These are phyloP conservation scores for Trametopsis cervina DNA, from an alignment of 768 basidiomycete genomes.

Conservation along the genomic window DNA sequence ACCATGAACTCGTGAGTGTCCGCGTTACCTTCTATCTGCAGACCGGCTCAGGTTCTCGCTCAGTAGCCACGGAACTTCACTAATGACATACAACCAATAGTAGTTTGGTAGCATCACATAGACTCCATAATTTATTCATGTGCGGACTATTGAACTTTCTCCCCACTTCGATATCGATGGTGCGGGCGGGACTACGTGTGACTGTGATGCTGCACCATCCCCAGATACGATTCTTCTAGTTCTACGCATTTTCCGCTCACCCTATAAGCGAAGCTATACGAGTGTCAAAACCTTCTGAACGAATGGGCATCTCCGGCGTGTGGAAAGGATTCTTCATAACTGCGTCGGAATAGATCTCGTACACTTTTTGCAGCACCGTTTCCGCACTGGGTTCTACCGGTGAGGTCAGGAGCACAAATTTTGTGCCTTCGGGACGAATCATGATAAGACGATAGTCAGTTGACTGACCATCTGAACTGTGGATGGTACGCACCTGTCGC, in stretches of 20 bases:
- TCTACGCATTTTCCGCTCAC: constrained; percentile 3
- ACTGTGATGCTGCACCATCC: too few species aligned
- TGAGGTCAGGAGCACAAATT: constrained; percentile 90
- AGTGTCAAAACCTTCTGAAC: constrained; percentile 82
- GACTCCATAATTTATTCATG: not conserved
- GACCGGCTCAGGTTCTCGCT: too few species aligned
- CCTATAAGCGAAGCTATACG: constrained; percentile 46
- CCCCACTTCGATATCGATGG: too few species aligned
- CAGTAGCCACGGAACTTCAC: constrained; percentile 5
- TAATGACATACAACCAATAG: too few species aligned
- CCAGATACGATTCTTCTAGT: too few species aligned
- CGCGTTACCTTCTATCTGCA: too few species aligned
- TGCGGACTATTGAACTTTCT: not conserved
- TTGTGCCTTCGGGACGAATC: constrained; percentile 57
- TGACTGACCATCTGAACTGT: too few species aligned
- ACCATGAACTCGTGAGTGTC: constrained; percentile 21
- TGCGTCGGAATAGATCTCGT: constrained; percentile 89
- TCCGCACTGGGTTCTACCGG: constrained; percentile 66
- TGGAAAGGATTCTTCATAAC: constrained; percentile 99
- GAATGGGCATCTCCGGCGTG: constrained; percentile 98
- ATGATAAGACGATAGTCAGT: not conserved
- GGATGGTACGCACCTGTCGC: constrained; percentile 61
- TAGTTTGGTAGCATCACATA: not conserved
- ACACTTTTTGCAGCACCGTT: constrained; percentile 71
- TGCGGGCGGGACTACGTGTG: too few species aligned